phyloP scores from a whole-genome alignment of 495 filamentous ascomycete species.

The Penicillium fimorum region DNA sequence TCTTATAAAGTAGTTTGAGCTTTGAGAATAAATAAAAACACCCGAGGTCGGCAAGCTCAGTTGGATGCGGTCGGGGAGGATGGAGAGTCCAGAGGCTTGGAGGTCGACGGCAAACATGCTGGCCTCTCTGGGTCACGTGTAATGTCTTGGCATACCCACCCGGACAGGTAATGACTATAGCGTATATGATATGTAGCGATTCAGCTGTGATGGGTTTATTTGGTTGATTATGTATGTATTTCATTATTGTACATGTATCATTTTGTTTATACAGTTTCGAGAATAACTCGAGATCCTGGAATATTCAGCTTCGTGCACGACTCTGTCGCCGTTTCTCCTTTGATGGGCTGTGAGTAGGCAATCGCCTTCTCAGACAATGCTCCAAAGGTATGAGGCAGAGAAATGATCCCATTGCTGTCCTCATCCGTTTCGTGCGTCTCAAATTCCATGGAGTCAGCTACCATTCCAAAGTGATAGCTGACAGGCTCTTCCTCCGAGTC shows the following conservation, averaged over 20 bases:
- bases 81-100: slow-evolving; percentile 36
- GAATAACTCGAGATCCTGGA: slow-evolving; percentile 35
- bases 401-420: slow-evolving; percentile 23
- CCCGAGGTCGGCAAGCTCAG: slow-evolving; percentile 24
- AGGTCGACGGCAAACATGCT: slow-evolving; percentile 45
- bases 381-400: slow-evolving; percentile 42
- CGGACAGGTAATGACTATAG: neutral
- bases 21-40: slow-evolving; percentile 21
- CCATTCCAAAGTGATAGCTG: slow-evolving; percentile 37
- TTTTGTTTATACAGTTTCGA: slow-evolving; percentile 18
- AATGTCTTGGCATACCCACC: slow-evolving; percentile 33
- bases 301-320: slow-evolving; percentile 44
- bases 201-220: neutral
- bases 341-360: slow-evolving; percentile 37
- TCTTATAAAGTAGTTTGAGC: slow-evolving; percentile 17
- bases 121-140: slow-evolving; percentile 34
- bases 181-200: slow-evolving; percentile 5
- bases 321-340: slow-evolving; percentile 11
- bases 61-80: slow-evolving; percentile 31
- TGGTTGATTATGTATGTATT: slow-evolving; percentile 10
- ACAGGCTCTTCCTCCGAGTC: slow-evolving; percentile 9
- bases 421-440: slow-evolving; percentile 10
- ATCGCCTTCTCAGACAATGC: slow-evolving; percentile 52
- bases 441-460: slow-evolving; percentile 24
- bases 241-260: slow-evolving; percentile 1